A percentile compares a stretch with the other conserved stretches of the same genome.
phyloP scores from a whole-genome alignment of 176 grass and related monocot species.

The Tuctoria greenei region DNA sequence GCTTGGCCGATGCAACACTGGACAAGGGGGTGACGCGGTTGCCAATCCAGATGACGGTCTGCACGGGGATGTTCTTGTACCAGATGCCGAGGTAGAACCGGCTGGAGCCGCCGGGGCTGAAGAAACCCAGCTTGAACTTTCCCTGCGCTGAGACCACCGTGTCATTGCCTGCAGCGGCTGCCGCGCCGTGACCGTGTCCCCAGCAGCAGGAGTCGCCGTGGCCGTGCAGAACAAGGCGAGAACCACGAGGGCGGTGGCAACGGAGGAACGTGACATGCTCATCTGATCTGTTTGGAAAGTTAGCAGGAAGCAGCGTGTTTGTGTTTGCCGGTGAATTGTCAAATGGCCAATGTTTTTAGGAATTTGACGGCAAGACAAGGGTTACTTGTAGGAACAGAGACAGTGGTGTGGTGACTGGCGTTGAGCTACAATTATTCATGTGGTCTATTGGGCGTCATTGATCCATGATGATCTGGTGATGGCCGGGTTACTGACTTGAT shows the following conservation, averaged over 20 bases:
- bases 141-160: conserved; percentile 39
- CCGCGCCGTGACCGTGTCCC: conserved; percentile 23
- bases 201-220: neutral
- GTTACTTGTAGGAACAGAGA: too few relatives aligned
- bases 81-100: conserved; percentile 44
- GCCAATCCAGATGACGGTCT: conserved; percentile 43
- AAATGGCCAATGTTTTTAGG: too few relatives aligned
- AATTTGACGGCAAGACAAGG: too few relatives aligned
- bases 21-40: conserved; percentile 36
- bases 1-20: neutral
- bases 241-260: neutral
- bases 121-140: conserved; percentile 50
- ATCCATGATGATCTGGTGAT: too few relatives aligned
- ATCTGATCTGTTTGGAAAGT: too few relatives aligned
- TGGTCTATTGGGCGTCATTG: too few relatives aligned
- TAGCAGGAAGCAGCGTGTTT: too few relatives aligned
- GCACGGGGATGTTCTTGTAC: conserved; percentile 43
- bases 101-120: conserved; percentile 31
- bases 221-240: neutral
- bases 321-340: neutral
- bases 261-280: neutral
- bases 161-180: conserved; percentile 32
- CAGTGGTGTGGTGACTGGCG: too few relatives aligned
- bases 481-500: too few relatives aligned
- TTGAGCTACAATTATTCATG: too few relatives aligned